Percentiles rank a stretch among this genome's conserved stretches.
These are phyloP conservation scores for Pseudozyma sp. DNA, from an alignment of 1,284 basidiomycete species.

Conservation along the genomic window DNA sequence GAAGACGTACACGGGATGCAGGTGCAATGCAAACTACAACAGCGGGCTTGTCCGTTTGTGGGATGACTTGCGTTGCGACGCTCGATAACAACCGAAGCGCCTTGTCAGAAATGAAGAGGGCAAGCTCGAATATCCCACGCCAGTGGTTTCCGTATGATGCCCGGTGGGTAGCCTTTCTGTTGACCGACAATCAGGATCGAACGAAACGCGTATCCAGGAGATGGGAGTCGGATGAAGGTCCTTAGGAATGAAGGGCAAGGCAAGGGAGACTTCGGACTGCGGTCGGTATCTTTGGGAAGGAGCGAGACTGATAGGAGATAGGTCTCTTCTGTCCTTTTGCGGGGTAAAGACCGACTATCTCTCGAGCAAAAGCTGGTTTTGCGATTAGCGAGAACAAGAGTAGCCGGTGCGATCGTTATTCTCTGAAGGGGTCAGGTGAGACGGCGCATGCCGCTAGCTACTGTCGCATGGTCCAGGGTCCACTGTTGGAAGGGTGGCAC, in stretches of 20 bases:
- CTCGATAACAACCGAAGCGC: too few relatives aligned
- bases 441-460: background rate
- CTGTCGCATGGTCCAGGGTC: background rate
- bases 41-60: too few relatives aligned
- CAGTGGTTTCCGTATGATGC: background rate
- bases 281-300: slow-evolving; percentile 6
- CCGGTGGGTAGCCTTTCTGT: background rate
- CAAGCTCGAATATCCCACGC: background rate
- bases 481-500: background rate
- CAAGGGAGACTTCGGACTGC: background rate
- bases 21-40: background rate
- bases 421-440: background rate
- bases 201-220: background rate
- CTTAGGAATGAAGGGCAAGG: too few relatives aligned
- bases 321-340: slow-evolving; percentile 7
- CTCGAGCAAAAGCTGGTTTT: background rate
- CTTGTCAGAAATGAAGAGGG: background rate
- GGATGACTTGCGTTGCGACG: too few relatives aligned
- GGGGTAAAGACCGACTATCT: slow-evolving; percentile 4
- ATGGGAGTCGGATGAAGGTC: too few relatives aligned
- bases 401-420: too few relatives aligned
- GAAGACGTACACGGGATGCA: background rate
- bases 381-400: too few relatives aligned
- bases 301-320: slow-evolving; percentile 35
- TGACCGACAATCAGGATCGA: background rate